A percentile compares a stretch with the other conserved stretches of the same genome.
phyloP scores from a whole-genome alignment of 2,329 filamentous ascomycete genomes.

The Fusarium abutilonis region DNA sequence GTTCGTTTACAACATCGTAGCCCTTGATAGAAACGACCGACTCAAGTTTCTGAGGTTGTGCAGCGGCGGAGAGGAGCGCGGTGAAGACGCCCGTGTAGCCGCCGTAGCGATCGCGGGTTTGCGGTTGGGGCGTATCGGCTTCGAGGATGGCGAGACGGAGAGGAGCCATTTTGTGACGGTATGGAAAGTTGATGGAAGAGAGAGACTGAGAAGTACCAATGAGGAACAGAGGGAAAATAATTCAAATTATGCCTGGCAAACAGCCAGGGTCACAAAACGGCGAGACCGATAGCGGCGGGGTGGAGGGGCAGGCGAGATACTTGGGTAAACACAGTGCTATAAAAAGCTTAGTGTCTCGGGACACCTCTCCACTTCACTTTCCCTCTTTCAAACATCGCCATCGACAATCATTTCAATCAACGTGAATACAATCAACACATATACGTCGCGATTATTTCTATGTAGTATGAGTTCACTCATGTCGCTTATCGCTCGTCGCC shows the following conservation, averaged over 20 bases:
- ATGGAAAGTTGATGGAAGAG: neutral
- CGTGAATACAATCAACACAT: too few species aligned
- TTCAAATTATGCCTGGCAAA: neutral
- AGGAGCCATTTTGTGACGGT: conserved; percentile 51
- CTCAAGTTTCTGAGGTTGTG: conserved; percentile 56
- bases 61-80: conserved; percentile 65
- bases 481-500: too few species aligned
- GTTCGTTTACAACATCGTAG: conserved; percentile 75
- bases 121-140: conserved; percentile 79
- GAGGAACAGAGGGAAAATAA: too few species aligned
- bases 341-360: too few species aligned
- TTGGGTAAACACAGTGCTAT: too few species aligned
- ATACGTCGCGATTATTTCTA: too few species aligned
- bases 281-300: conserved; percentile 39
- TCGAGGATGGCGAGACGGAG: conserved; percentile 88
- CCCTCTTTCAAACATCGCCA: too few species aligned
- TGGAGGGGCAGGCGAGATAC: conserved; percentile 17
- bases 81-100: conserved; percentile 78
- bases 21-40: conserved; percentile 66
- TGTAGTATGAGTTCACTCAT: too few species aligned
- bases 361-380: too few species aligned
- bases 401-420: too few species aligned
- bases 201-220: neutral
- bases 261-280: conserved; percentile 7
- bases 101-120: conserved; percentile 71